Percentiles rank a stretch among this genome's conserved stretches.
These are phyloP conservation scores for Pezicula carpinea DNA, from an alignment of 2,329 filamentous ascomycete species.

Conservation along the genomic window DNA sequence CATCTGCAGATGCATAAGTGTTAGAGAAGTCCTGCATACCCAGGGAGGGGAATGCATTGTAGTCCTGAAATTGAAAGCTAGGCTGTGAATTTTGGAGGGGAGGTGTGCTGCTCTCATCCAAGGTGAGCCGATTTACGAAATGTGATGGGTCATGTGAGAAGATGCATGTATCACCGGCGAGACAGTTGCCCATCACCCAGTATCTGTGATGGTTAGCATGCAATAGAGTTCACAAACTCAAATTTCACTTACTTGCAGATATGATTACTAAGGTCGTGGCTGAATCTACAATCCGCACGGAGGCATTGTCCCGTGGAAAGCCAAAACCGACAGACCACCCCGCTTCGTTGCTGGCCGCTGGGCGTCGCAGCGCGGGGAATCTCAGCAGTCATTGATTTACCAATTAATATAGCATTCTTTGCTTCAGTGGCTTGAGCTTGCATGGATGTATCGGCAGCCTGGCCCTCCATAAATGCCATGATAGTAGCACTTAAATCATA, in stretches of 20 bases:
- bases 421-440: constrained; percentile 46
- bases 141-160: constrained; percentile 95
- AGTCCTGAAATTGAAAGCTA: constrained; percentile 76
- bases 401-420: constrained; percentile 70
- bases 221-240: constrained; percentile 3
- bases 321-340: constrained; percentile 96
- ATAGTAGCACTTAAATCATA: constrained; percentile 94
- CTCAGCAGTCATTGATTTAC: constrained; percentile 80
- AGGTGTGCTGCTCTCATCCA: constrained; percentile 65
- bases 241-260: constrained; percentile 80
- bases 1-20: constrained; percentile 34
- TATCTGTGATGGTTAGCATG: constrained; percentile 53
- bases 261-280: constrained; percentile 91
- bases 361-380: constrained; percentile 71
- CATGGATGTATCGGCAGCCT: constrained; percentile 45
- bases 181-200: constrained; percentile 92
- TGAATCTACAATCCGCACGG: constrained; percentile 92
- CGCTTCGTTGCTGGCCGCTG: constrained; percentile 70
- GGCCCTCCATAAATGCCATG: constrained; percentile 77
- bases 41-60: constrained; percentile 75
- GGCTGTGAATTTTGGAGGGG: constrained; percentile 58
- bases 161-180: constrained; percentile 89
- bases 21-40: constrained; percentile 50
- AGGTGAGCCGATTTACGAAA: constrained; percentile 73
- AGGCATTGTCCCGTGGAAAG: constrained; percentile 93